A percentile compares a stretch with the other conserved stretches of the same genome.
Evolutionary conservation across 139 green algal species (phyloP).

Genomic region (Coccomyxa sp.): DNA sequence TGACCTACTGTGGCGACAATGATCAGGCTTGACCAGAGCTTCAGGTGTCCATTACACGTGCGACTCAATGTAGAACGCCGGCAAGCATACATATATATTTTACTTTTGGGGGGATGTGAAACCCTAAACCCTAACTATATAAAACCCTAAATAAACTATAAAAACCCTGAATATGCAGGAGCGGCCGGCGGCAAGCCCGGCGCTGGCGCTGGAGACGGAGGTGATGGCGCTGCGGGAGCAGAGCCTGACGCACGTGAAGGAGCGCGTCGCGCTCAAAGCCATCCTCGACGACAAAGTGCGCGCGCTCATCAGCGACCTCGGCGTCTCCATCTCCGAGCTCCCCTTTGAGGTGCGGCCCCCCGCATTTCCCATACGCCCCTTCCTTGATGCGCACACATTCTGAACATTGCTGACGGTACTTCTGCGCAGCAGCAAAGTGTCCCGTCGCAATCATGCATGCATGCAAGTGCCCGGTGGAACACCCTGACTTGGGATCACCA

Average conservation of each 20-base stretch:
- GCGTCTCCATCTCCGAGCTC: constrained; percentile 31
- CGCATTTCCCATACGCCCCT: neutral
- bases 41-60: too few species aligned
- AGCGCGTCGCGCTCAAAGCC: constrained; percentile 66
- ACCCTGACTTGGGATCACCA: neutral
- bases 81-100: too few species aligned
- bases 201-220: neutral
- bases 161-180: too few species aligned
- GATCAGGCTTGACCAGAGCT: too few species aligned
- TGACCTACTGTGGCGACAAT: too few species aligned
- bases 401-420: neutral
- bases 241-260: constrained; percentile 39
- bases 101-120: too few species aligned
- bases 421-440: neutral
- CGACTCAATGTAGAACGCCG: too few species aligned
- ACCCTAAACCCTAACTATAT: too few species aligned
- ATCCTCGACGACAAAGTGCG: constrained; percentile 77
- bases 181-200: neutral
- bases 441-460: neutral
- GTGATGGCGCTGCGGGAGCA: constrained; percentile 24
- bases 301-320: constrained; percentile 49
- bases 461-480: neutral
- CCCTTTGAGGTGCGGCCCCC: constrained; percentile 10
- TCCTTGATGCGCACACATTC: neutral
- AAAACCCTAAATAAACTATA: too few species aligned